Evolutionary conservation across 2,329 filamentous ascomycete species (phyloP).

Genomic region (Anisogramma anomala): DNA sequence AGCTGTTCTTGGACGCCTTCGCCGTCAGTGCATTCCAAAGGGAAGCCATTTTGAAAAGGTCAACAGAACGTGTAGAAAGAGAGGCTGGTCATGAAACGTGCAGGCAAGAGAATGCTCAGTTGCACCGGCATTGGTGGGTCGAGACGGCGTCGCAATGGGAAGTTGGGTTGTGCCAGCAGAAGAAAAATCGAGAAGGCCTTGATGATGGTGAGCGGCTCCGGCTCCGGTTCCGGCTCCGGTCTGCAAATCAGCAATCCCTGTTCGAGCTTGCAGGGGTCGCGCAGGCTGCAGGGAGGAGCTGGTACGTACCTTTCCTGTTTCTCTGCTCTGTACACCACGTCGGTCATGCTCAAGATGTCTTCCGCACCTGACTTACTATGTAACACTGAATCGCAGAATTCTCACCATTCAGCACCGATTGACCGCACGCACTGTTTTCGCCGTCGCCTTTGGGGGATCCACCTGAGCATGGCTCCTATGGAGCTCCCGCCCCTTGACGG

Average conservation of each 20-base stretch:
- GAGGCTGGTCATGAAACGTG: background rate
- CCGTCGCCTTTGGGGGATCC: background rate
- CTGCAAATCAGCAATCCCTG: background rate
- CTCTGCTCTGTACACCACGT: background rate
- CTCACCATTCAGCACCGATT: background rate
- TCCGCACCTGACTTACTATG: too few species aligned
- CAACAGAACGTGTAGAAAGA: slow-evolving; percentile 6
- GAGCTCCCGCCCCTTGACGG: slow-evolving; percentile 17
- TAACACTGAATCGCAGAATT: slow-evolving; percentile 3
- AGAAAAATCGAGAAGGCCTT: slow-evolving; percentile 13
- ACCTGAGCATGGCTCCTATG: slow-evolving; percentile 6
- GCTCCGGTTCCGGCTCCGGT: too few species aligned
- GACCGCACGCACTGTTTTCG: background rate
- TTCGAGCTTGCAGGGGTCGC: background rate
- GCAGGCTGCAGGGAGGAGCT: background rate
- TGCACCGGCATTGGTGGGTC: background rate
- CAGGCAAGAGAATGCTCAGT: background rate
- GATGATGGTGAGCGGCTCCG: slow-evolving; percentile 14
- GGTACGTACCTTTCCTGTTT: slow-evolving; percentile 5
- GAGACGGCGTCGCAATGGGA: background rate
- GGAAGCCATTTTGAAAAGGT: slow-evolving; percentile 36
- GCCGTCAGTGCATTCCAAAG: slow-evolving; percentile 53
- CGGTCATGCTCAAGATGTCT: too few species aligned
- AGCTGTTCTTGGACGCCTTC: slow-evolving; percentile 37
- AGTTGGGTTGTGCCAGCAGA: too few species aligned